phyloP scores from a whole-genome alignment of 192 early-diverging fungal genomes.

The Entophlyctis luteolus region DNA sequence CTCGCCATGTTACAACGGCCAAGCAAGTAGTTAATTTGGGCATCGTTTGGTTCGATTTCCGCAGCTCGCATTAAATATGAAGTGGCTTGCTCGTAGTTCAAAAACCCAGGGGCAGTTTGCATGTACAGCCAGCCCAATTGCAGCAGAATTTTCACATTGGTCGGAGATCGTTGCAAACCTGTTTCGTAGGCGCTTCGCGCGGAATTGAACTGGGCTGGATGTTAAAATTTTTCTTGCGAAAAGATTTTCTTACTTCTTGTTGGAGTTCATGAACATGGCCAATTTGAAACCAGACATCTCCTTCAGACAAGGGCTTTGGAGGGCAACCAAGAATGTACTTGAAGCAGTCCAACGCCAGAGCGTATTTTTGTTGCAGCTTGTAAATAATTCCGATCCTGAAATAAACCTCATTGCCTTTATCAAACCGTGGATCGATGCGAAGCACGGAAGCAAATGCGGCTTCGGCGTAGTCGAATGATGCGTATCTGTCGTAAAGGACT shows the following conservation, averaged over 20 bases:
- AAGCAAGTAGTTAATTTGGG: slow-evolving; percentile 91
- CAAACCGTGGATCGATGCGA: slow-evolving; percentile 91
- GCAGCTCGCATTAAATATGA: slow-evolving; percentile 78
- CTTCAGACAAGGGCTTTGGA: slow-evolving; percentile 89
- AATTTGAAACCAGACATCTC: slow-evolving; percentile 98
- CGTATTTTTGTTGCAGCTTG: slow-evolving; percentile 82
- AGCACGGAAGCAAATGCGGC: slow-evolving; percentile 94
- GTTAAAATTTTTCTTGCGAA: slow-evolving; percentile 1
- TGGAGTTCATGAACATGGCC: slow-evolving; percentile 94
- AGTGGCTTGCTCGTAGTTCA: slow-evolving; percentile 81
- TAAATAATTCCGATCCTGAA: slow-evolving; percentile 98
- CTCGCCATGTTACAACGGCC: slow-evolving; percentile 96
- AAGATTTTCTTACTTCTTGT: slow-evolving; percentile 63
- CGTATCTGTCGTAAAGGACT: slow-evolving; percentile 95
- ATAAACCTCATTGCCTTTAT: slow-evolving; percentile 97
- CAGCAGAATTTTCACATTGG: slow-evolving; percentile 91
- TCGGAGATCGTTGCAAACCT: slow-evolving; percentile 82
- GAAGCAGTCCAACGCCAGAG: slow-evolving; percentile 78
- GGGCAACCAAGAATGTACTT: slow-evolving; percentile 80
- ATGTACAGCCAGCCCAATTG: slow-evolving; percentile 97
- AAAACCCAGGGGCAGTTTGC: slow-evolving; percentile 75
- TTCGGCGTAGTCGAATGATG: slow-evolving; percentile 93
- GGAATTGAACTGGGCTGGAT: slow-evolving; percentile 32
- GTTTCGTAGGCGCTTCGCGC: slow-evolving; percentile 92
- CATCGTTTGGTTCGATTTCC: slow-evolving; percentile 69